Conservation (phyloP, 345 rosid species). For the Barbarea vulgaris region DNA sequence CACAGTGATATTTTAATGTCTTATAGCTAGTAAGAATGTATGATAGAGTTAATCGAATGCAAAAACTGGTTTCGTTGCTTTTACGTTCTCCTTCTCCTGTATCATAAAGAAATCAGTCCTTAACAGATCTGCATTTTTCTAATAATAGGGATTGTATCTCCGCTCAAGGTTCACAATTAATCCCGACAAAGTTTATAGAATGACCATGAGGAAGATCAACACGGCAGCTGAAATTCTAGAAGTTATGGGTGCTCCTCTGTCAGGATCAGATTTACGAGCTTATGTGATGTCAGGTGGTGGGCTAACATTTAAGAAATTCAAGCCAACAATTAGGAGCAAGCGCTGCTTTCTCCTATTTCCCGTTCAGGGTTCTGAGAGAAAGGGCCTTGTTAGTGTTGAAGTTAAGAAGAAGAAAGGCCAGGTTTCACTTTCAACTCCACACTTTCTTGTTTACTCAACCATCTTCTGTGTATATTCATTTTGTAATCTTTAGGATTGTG, state of each 20-base stretch:
- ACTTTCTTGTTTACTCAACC: neutral
- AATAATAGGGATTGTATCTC: constrained; percentile 65
- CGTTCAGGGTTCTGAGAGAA: constrained; percentile 82
- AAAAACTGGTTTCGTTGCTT: neutral
- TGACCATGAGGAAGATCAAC: constrained; percentile 83
- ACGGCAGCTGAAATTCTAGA: constrained; percentile 85
- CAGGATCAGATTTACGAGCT: constrained; percentile 80
- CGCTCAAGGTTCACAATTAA: constrained; percentile 77
- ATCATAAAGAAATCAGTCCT: neutral
- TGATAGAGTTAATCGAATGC: neutral
- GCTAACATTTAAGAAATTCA: constrained; percentile 67
- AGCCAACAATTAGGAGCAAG: constrained; percentile 63
- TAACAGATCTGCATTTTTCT: constrained; percentile 8
- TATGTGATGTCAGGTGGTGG: constrained; percentile 93
- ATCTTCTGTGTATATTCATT: neutral
- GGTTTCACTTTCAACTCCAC: constrained; percentile 49
- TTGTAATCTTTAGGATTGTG: constrained; percentile 6
- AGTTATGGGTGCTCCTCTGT: constrained; percentile 96
- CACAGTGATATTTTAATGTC: neutral
- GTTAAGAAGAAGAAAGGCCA: constrained; percentile 91
- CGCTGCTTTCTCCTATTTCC: constrained; percentile 91
- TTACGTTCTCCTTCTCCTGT: neutral
- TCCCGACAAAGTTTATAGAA: constrained; percentile 87
- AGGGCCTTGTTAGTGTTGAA: constrained; percentile 85
- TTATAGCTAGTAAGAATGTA: neutral